These are phyloP conservation scores for Botrytis paeoniae DNA, from an alignment of 2,329 filamentous ascomycete species.

Conservation along the genomic window DNA sequence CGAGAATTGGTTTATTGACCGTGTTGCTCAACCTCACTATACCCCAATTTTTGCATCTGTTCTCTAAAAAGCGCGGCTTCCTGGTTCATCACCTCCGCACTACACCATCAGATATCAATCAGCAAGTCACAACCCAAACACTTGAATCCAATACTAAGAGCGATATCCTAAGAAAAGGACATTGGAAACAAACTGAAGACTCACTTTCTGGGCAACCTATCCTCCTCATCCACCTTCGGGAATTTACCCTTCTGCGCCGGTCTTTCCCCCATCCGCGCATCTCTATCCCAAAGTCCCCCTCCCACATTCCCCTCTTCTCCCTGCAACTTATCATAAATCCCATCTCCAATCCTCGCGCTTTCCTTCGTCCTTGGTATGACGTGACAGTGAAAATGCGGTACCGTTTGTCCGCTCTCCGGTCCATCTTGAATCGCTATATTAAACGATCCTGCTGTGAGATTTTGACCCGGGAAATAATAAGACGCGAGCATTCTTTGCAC, in stretches of 20 bases:
- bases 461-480: conserved; percentile 56
- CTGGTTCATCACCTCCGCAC: conserved; percentile 70
- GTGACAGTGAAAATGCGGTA: conserved; percentile 90
- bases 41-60: conserved; percentile 29
- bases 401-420: conserved; percentile 84
- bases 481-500: conserved; percentile 72
- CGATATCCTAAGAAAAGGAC: too few relatives aligned
- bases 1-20: not conserved
- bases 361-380: conserved; percentile 71
- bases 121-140: not conserved
- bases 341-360: conserved; percentile 56
- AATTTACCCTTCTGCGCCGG: conserved; percentile 57
- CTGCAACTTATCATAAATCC: conserved; percentile 80
- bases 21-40: not conserved
- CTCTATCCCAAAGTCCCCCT: conserved; percentile 63
- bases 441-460: conserved; percentile 66
- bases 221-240: conserved; percentile 67
- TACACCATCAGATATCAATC: conserved; percentile 27
- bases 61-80: conserved; percentile 58
- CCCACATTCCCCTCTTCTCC: conserved; percentile 81
- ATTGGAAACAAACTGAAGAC: not conserved
- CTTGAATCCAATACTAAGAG: not conserved
- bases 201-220: conserved; percentile 56
- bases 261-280: conserved; percentile 51
- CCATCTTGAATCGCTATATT: conserved; percentile 97